Evolutionary conservation across 208 protist species (phyloP), one percentile per base, ranked within the genome.

Genomic region (Leishmania tarentolae): DNA sequence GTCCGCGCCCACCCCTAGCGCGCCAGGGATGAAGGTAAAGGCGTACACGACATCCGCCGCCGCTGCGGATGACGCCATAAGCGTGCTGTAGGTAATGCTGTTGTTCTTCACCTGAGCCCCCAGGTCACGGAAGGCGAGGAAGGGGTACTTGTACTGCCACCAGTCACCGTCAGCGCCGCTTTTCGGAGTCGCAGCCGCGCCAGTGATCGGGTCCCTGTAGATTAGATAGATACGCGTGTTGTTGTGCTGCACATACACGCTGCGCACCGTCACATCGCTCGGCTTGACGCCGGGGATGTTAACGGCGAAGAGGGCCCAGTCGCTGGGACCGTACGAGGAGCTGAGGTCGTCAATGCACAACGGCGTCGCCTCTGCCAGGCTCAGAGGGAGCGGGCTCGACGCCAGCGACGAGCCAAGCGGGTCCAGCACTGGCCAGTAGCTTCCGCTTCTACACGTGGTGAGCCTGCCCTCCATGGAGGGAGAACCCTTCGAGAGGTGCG

Each of bases 381-480:
- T 89, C n/a, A 94, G 82, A 46, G 59, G 75, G 79, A 97, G 91
- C 24, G 93, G 93, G 56, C 78, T 52, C 66, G 89, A 91, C 8
- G 93, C 84, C 31, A 92, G 85, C 31, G 93, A 97, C 37, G 73
- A 81, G 66, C 93, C 93, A 76, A 97, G 91, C 17, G 93, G 93
- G 79, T 97, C 93, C 17, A 95, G 87, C 59, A 97, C 86, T 24
- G 93, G 93, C 89, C 90, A 92, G 86, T 97, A 97, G 75, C 84
- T 87, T 65, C 86, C 89, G 40, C 89, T 87, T 77, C 93, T 91
- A 84, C 93, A 97, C 70, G 90, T 78, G 86, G 79, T 73, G 46
- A 97, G 85, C 13, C 74, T 85, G 52, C 89, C 89, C 61, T 83
- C 80, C 24, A 86, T 79, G 71, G 84, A 80, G 21, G 78, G 78